Base-by-base conservation (phyloP, 2,329 filamentous ascomycete genomes). In the Aspergillus pseudoviridinutans region DNA sequence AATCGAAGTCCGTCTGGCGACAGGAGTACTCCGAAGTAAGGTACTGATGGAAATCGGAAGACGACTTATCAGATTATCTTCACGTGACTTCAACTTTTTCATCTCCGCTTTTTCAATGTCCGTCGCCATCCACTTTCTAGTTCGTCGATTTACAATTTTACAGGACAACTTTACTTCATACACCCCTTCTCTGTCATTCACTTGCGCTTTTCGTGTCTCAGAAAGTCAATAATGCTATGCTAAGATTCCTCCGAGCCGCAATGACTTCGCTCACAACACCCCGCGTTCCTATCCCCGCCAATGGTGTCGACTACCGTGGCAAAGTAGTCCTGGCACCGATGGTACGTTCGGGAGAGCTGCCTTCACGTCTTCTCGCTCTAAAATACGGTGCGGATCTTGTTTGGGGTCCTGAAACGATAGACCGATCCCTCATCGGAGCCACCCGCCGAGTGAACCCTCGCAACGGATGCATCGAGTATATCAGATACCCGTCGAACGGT, bases 361-460 rank as follows among this genome's bases (percentile, higher is more conserved):
- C 94, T 3, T 94, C 91, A 42, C 87, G 94, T 58, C 83, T 99
- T 27, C 78, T 96, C 47, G 91, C 94, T 32, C 84, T 99, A 60
- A 90, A 95, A 70, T 97, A 99, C 74, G 94, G 94, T 64, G 94
- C 94, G 53, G 94, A 99, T 75, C 82, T 99, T 17, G 94, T 99
- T 64, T 99, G 94, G 93, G 93, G 94, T 12, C 94, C 94, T 29
- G 94, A 99, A 75, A 97, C 92, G 4, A 88, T 99, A 67, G 94
- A 99, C 76, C 86, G 87, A 71, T 87, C 93, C 57, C 87, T 99
- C 74, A 95, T 97, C 69, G 94, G 94, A 60, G 91, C 91, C 12
- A 88, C 84, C 27, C 85, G 92, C 61, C 86, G 85, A 58, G 80
- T 89, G 64, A 96, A 97, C 74, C 81, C 88, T 20, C 80, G 83